Percentiles rank a stretch among this genome's conserved stretches.
Evolutionary conservation across 164 flowering plant genomes (phyloP).

Genomic region (Vitis rupestris): DNA sequence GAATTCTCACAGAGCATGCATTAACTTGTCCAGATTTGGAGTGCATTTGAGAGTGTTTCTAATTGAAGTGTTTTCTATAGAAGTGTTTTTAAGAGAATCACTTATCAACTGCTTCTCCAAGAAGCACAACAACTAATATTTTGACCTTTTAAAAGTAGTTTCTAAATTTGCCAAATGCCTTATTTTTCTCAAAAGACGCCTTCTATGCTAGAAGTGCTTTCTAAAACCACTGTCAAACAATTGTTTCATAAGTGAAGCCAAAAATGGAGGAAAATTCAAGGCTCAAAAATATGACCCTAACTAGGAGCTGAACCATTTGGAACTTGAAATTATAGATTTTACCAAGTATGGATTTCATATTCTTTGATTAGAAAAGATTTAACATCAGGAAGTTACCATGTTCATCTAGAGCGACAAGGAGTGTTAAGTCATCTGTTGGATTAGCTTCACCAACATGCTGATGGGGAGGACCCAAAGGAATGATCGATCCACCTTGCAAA

Average conservation of each 20-base stretch:
- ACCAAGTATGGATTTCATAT: background rate
- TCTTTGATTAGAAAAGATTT: background rate
- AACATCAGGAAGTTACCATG: slow-evolving; percentile 45
- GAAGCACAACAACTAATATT: no score
- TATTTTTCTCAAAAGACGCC: no score
- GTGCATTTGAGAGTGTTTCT: no score
- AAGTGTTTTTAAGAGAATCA: no score
- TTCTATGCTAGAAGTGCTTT: no score
- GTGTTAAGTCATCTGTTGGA: slow-evolving; percentile 65
- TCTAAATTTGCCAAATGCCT: no score
- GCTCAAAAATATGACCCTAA: background rate
- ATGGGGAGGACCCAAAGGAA: slow-evolving; percentile 71
- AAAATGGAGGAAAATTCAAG: background rate
- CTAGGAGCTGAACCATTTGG: background rate
- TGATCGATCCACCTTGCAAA: slow-evolving; percentile 82
- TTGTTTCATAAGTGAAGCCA: background rate
- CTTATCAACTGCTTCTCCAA: no score
- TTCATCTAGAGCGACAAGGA: slow-evolving; percentile 79
- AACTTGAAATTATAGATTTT: background rate
- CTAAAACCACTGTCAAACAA: background rate
- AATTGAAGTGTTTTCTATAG: no score
- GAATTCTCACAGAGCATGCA: no score
- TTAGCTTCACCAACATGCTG: slow-evolving; percentile 79
- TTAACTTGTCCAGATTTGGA: no score
- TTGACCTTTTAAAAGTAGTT: no score